Evolutionary conservation across 345 rosid genomes (phyloP).

Genomic region (Syzygium aqueum): DNA sequence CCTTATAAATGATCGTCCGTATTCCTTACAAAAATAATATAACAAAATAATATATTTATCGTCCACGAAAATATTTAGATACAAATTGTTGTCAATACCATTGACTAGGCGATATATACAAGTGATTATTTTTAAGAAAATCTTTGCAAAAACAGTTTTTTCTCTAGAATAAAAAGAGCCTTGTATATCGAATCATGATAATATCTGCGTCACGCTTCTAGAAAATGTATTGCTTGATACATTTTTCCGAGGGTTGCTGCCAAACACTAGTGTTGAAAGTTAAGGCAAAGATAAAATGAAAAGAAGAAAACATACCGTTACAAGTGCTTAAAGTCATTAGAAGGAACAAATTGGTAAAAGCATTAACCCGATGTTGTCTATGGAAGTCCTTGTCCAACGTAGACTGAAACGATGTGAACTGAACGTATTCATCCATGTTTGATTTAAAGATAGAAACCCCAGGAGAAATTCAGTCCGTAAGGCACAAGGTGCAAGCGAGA

Average conservation of each 20-base stretch:
- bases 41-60: no score
- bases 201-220: not conserved
- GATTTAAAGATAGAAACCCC: not conserved
- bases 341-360: not conserved
- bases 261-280: not conserved
- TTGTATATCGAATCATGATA: rapidly evolving
- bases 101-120: no score
- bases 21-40: not conserved
- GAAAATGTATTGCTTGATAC: not conserved
- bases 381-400: not conserved
- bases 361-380: not conserved
- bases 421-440: not conserved
- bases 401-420: not conserved
- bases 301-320: not conserved
- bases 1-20: not conserved
- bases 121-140: not conserved
- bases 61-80: not conserved
- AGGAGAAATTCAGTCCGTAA: not conserved
- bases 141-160: not conserved
- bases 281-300: not conserved
- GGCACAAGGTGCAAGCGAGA: not conserved
- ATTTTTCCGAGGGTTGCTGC: not conserved
- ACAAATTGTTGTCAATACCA: not conserved
- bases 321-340: not conserved
- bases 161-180: rapidly evolving